Percentiles rank a stretch among this genome's conserved stretches.
Conservation (phyloP, 257 asterid species). For the Verbascum thapsus region DNA sequence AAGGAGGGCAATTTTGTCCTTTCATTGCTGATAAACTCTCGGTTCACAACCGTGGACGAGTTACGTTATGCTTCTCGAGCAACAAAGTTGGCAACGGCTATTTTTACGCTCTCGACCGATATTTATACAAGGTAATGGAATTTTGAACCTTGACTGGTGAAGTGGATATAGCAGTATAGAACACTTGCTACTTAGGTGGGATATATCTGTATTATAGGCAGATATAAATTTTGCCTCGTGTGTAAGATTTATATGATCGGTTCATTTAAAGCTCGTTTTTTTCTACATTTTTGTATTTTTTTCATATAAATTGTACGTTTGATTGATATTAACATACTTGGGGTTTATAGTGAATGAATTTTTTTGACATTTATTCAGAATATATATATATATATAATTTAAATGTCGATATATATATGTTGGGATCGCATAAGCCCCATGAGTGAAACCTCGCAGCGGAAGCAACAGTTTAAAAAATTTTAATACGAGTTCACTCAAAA, state of each 20-base stretch:
- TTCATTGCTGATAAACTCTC: constrained; percentile 4
- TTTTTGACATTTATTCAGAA: not conserved
- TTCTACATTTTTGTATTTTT: not conserved
- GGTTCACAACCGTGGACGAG: constrained; percentile 14
- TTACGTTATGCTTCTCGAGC: no score
- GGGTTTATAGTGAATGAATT: not conserved
- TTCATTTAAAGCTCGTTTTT: not conserved
- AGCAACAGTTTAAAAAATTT: no score
- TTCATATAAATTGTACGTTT: not conserved
- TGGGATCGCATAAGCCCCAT: no score
- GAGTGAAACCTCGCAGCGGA: no score
- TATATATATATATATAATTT: no score
- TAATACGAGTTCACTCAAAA: no score
- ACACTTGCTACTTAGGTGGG: not conserved
- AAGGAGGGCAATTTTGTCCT: no score
- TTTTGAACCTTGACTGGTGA: constrained; percentile 38
- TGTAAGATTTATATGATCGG: not conserved
- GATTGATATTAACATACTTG: not conserved
- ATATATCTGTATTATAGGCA: constrained; percentile 10
- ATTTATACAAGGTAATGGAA: constrained; percentile 19
- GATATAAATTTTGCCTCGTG: constrained; percentile 17
- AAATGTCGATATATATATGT: no score
- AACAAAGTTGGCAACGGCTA: no score
- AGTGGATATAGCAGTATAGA: constrained; percentile 26
- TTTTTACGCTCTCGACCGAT: constrained; percentile 3